A percentile compares a stretch with the other conserved stretches of the same genome.
These are phyloP conservation scores for Myxozyma geophila DNA, from an alignment of 805 yeast species.

Conservation along the genomic window DNA sequence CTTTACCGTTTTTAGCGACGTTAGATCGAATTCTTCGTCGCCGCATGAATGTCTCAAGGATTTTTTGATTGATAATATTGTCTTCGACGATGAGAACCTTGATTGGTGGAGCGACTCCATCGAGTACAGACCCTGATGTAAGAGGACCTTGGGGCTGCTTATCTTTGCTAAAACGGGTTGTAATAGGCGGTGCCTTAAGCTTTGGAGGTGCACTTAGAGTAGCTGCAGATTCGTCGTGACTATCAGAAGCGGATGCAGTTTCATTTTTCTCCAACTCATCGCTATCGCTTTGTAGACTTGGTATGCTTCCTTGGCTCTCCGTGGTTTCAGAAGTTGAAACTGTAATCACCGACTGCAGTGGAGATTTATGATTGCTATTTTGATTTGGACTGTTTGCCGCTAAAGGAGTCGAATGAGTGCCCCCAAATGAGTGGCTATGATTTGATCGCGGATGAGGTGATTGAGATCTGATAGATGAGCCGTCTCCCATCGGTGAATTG, in stretches of 20 bases:
- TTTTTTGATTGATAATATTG: constrained; percentile 89
- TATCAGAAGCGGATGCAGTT: not conserved
- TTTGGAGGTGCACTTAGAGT: not conserved
- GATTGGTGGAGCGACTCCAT: constrained; percentile 80
- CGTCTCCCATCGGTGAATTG: constrained; percentile 1
- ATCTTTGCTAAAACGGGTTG: constrained; percentile 3
- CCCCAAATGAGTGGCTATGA: constrained; percentile 7
- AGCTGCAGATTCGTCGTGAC: constrained; percentile 1
- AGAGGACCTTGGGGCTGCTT: not conserved
- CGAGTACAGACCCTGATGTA: constrained; percentile 33
- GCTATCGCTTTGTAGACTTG: not conserved
- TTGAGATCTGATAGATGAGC: constrained; percentile 6
- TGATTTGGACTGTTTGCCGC: constrained; percentile 5
- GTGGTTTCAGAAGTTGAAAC: not conserved
- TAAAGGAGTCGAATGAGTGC: not conserved
- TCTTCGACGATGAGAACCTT: constrained; percentile 95
- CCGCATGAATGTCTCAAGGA: constrained; percentile 83
- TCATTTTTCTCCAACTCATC: not conserved
- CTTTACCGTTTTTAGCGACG: constrained; percentile 91
- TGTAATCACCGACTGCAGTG: constrained; percentile 17
- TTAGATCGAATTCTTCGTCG: constrained; percentile 82
- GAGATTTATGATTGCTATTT: constrained; percentile 7
- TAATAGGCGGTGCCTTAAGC: not conserved
- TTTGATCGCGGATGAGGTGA: constrained; percentile 17
- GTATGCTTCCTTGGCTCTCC: not conserved